Evolutionary conservation across 1,284 basidiomycete species (phyloP), one percentile per base, ranked within the genome.

Genomic region (Fomitopsis palustris): DNA sequence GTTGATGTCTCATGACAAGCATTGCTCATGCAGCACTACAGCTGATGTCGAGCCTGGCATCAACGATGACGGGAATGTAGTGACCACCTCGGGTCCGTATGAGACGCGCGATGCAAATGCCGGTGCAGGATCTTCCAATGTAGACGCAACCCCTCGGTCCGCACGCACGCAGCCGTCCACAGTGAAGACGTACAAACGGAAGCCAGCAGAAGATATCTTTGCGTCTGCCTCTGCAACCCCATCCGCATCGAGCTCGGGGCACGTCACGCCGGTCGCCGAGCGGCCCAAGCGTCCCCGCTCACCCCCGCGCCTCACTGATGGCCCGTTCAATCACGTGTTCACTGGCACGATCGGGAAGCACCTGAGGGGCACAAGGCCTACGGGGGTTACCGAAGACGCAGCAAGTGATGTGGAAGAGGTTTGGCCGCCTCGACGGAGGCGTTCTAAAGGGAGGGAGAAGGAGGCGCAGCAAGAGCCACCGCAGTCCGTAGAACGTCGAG

Each of bases 271-370:
- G 37, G 10, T 31, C 33, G 6, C n/a, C 29, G 14, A 9, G 38
- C 55, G n/a, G 31, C 43, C 5, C 19, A 58, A 21, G 43, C 45
- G 53, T 43, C 38, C 23, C 25, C 42, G 57, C n/a, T 61, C 64
- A 45, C 69, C 64, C 0, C 66, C 67, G 25, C 57, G 65, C 5
- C 57, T 69, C n/a, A 61, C 61, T 12, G 65, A 69, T 29, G 69
- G 70, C 19, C 61, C 65, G 7, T 69, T 62, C 53, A 69, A 65
- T 45, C 67, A 58, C 41, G 67, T 68, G 21, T 64, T 70, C 37
- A 62, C 64, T 2, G 66, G 69, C 38, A 47, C 54, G 7, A 29
- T 57, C 4, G 66, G 64, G 2, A n/a, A 61, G 6, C 66, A 57
- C 21, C 60, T 62, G 52, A 53, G 54, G 29, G 51, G 53, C 19